These are phyloP conservation scores for Lenzites betulinus DNA, from an alignment of 768 basidiomycete species.

Conservation along the genomic window DNA sequence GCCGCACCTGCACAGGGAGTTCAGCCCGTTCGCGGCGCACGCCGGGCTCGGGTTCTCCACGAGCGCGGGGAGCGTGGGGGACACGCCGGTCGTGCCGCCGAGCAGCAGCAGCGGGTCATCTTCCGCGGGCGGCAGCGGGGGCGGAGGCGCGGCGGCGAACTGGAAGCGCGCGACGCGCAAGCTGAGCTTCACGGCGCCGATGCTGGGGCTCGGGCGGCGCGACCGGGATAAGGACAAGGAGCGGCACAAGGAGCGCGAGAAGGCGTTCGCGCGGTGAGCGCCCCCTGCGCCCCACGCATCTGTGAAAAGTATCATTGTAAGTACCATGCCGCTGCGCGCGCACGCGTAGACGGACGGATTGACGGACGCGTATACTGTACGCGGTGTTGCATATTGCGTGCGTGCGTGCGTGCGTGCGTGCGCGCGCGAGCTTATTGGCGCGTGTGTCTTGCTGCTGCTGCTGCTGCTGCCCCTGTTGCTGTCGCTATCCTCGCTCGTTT, in stretches of 20 bases:
- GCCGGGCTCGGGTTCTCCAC: conserved; percentile 14
- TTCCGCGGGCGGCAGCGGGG: conserved; percentile 6
- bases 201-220: conserved; percentile 56
- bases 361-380: neutral
- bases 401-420: neutral
- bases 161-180: conserved; percentile 57
- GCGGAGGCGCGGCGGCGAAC: neutral
- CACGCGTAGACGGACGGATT: no score
- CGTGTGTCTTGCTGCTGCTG: neutral
- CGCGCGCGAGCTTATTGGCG: neutral
- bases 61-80: conserved; percentile 17
- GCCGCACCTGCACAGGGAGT: neutral
- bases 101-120: conserved; percentile 1
- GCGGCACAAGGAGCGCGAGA: neutral
- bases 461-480: neutral
- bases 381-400: neutral
- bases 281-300: neutral
- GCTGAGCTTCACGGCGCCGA: conserved; percentile 65
- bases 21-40: neutral
- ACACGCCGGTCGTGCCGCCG: conserved; percentile 16
- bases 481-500: neutral
- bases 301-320: neutral
- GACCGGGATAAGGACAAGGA: conserved; percentile 50
- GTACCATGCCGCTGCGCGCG: no score
- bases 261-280: conserved; percentile 15